phyloP scores from a whole-genome alignment of 768 basidiomycete genomes.

The Podaxis sp. region DNA sequence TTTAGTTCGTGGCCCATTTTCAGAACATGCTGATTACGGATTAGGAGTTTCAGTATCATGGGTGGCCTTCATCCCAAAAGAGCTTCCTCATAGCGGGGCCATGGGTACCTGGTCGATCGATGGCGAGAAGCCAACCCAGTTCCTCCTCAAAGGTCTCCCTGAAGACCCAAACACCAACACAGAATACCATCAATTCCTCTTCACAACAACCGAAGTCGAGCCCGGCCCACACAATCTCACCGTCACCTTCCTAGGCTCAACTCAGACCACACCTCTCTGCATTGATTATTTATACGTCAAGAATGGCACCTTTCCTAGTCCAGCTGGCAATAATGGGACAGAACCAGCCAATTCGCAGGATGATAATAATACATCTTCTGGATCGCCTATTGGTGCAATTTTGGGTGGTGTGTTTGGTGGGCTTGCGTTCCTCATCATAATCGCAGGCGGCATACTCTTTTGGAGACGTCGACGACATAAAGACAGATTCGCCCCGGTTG shows the following conservation, averaged over 20 bases:
- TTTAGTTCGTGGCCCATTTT: neutral
- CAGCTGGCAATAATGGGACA: neutral
- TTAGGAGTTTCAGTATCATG: conserved; percentile 17
- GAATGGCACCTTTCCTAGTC: conserved; percentile 16
- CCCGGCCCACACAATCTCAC: conserved; percentile 24
- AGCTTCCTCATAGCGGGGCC: conserved; percentile 8
- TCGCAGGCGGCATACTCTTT: conserved; percentile 14
- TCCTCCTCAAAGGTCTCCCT: conserved; percentile 23
- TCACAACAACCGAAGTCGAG: conserved; percentile 22
- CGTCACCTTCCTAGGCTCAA: conserved; percentile 23
- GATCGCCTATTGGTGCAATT: conserved; percentile 20
- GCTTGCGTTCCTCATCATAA: conserved; percentile 18
- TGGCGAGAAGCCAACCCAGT: conserved; percentile 16
- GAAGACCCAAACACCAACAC: conserved; percentile 6
- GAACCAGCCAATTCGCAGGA: neutral
- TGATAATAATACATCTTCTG: neutral
- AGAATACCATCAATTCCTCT: conserved; percentile 26
- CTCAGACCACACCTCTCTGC: conserved; percentile 24
- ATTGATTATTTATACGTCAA: conserved; percentile 26
- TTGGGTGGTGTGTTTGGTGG: conserved; percentile 24
- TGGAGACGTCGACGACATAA: conserved; percentile 17
- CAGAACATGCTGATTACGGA: conserved; percentile 18
- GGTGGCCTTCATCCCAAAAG: conserved; percentile 15
- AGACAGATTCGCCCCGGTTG: neutral
- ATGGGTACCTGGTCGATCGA: conserved; percentile 24